Percentiles rank a stretch among this genome's conserved stretches.
Evolutionary conservation across 305 asterid species (phyloP).

Genomic region (Salvia sclarea): DNA sequence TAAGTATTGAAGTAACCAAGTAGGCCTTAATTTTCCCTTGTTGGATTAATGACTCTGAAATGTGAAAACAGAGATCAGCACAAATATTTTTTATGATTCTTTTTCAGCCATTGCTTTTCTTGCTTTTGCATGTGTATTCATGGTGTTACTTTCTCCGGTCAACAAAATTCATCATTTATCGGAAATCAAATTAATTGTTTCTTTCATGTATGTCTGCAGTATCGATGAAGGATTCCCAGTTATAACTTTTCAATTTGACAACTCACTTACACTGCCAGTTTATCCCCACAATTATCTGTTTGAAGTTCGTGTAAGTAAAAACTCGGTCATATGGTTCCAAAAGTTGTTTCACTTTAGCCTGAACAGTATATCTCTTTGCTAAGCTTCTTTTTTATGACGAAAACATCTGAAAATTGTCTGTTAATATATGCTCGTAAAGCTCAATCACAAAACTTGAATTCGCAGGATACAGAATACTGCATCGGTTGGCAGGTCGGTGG

Average conservation of each 20-base stretch:
- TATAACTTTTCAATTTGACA: slow-evolving; percentile 60
- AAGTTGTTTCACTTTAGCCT: background rate
- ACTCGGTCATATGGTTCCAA: background rate
- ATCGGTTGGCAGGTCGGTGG: slow-evolving; percentile 80
- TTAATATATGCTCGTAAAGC: background rate
- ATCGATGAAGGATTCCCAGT: slow-evolving; percentile 81
- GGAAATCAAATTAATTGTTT: slow-evolving; percentile 25
- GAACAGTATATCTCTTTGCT: background rate
- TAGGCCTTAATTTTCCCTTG: background rate
- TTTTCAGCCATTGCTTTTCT: background rate
- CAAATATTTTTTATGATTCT: background rate
- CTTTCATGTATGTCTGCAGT: slow-evolving; percentile 36
- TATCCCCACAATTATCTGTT: slow-evolving; percentile 82
- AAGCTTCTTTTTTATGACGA: background rate
- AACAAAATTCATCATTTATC: slow-evolving; percentile 7
- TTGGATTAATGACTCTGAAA: background rate
- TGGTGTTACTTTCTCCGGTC: background rate
- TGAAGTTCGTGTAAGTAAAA: slow-evolving; percentile 48
- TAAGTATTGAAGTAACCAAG: slow-evolving; percentile 38
- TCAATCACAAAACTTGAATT: background rate
- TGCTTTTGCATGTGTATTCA: background rate
- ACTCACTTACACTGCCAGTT: slow-evolving; percentile 57
- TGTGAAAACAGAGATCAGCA: background rate
- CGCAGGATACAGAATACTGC: slow-evolving; percentile 69
- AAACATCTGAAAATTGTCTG: background rate